phyloP scores from a whole-genome alignment of 108 stramenopile genomes.

The Cyclotella distinguenda region DNA sequence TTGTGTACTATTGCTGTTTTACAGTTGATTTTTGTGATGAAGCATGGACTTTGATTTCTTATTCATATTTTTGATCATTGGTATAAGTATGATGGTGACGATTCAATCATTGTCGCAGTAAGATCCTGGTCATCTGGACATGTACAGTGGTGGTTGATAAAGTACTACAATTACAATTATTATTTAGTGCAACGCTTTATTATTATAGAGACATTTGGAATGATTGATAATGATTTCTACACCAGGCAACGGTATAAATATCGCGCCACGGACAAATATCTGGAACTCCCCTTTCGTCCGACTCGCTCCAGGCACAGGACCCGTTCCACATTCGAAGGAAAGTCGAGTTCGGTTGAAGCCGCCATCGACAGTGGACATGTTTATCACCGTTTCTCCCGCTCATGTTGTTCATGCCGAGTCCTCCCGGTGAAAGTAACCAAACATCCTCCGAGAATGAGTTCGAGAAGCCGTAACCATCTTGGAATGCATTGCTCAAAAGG shows the following conservation, averaged over 20 bases:
- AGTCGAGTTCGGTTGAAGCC: slow-evolving; percentile 7
- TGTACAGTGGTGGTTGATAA: too few relatives aligned
- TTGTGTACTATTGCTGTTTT: slow-evolving; percentile 74
- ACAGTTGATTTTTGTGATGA: slow-evolving; percentile 77
- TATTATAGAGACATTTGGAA: slow-evolving; percentile 25
- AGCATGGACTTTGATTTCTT: too few relatives aligned
- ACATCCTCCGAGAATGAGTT: slow-evolving; percentile 39
- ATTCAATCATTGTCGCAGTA: too few relatives aligned
- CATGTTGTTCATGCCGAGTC: background rate
- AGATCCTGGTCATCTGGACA: too few relatives aligned
- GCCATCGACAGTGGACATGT: slow-evolving; percentile 16
- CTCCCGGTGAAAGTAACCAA: slow-evolving; percentile 29
- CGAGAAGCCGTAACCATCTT: slow-evolving; percentile 21
- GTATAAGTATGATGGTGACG: too few relatives aligned
- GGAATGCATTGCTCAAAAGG: slow-evolving; percentile 18
- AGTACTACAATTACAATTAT: too few relatives aligned
- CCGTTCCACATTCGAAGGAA: slow-evolving; percentile 15
- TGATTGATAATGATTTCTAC: slow-evolving; percentile 29
- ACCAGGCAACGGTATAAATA: slow-evolving; percentile 22
- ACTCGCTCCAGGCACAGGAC: slow-evolving; percentile 18
- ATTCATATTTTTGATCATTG: too few relatives aligned
- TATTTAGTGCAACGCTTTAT: too few relatives aligned
- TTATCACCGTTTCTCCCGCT: slow-evolving; percentile 8
- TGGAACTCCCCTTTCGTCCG: background rate
- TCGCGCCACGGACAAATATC: slow-evolving; percentile 11